Percentiles rank a stretch among this genome's conserved stretches.
Conservation (phyloP, 257 asterid genomes). For the Forsythia viridissima region DNA sequence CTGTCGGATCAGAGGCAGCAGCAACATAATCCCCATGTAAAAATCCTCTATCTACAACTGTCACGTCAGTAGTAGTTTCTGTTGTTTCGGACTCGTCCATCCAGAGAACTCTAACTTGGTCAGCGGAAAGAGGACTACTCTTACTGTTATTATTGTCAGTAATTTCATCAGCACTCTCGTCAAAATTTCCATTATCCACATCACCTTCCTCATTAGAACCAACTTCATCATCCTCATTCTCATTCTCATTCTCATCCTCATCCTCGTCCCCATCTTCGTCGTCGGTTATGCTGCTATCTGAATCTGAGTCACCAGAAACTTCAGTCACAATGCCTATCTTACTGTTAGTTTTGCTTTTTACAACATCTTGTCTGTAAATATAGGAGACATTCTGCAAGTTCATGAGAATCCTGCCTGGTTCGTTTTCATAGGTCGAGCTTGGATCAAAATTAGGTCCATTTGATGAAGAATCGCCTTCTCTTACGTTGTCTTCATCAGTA, state of each 20-base stretch:
- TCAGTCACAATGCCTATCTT: conserved; percentile 84
- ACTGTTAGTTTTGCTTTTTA: conserved; percentile 48
- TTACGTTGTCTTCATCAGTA: conserved; percentile 26
- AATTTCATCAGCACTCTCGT: conserved; percentile 39
- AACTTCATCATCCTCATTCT: conserved; percentile 39
- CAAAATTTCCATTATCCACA: conserved; percentile 35
- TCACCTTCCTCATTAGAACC: conserved; percentile 44
- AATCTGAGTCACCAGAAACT: conserved; percentile 94
- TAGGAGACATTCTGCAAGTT: conserved; percentile 56
- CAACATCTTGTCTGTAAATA: conserved; percentile 92
- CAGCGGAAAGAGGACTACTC: conserved; percentile 55
- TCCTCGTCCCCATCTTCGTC: conserved; percentile 74
- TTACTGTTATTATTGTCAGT: conserved; percentile 43
- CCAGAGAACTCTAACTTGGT: conserved; percentile 91
- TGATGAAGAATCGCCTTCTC: conserved; percentile 36
- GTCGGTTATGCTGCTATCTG: conserved; percentile 74
- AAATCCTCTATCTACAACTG: conserved; percentile 84
- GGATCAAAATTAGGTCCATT: conserved; percentile 34
- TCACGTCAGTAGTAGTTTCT: conserved; percentile 53
- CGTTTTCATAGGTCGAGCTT: conserved; percentile 35
- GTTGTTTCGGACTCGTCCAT: conserved; percentile 77
- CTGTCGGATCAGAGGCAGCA: conserved; percentile 85
- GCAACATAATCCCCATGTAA: conserved; percentile 96
- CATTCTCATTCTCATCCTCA: conserved; percentile 36
- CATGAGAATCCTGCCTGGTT: conserved; percentile 57